Evolutionary conservation across 2,329 filamentous ascomycete species (phyloP).

Genomic region (Colletotrichum tabaci): DNA sequence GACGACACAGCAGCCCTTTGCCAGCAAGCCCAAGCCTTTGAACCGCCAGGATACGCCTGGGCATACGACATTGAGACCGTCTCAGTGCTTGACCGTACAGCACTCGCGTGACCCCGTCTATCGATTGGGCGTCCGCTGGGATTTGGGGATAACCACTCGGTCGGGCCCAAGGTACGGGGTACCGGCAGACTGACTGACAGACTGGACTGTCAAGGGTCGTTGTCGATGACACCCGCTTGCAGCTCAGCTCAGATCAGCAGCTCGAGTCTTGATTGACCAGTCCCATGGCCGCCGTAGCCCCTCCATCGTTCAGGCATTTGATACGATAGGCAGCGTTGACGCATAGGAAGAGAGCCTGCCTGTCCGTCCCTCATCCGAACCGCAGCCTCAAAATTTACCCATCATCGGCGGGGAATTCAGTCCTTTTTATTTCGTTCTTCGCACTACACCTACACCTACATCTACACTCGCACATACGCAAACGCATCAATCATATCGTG

Average conservation of each 20-base stretch:
- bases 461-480: not conserved
- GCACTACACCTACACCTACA: not conserved
- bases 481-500: not conserved
- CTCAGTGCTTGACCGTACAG: not conserved
- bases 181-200: too few relatives aligned
- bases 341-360: conserved; percentile 12
- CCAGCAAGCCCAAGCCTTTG: conserved; percentile 5
- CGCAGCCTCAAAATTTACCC: conserved; percentile 9
- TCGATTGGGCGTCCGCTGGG: conserved; percentile 7
- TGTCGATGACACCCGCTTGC: conserved; percentile 12
- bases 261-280: conserved; percentile 27
- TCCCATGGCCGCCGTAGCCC: conserved; percentile 26
- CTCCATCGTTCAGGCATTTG: conserved; percentile 8
- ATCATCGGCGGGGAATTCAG: conserved; percentile 16
- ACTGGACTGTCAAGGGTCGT: conserved; percentile 6
- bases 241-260: conserved; percentile 6
- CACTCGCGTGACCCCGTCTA: not conserved
- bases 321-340: conserved; percentile 17
- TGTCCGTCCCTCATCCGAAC: conserved; percentile 15
- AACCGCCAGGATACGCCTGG: conserved; percentile 27
- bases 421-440: conserved; percentile 12
- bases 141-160: conserved; percentile 12
- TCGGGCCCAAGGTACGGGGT: conserved; percentile 8
- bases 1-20: conserved; percentile 16
- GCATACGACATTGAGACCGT: conserved; percentile 3